Conservation (phyloP, 371 early-diverging fungal species). For the Haplosporangium sp. region DNA sequence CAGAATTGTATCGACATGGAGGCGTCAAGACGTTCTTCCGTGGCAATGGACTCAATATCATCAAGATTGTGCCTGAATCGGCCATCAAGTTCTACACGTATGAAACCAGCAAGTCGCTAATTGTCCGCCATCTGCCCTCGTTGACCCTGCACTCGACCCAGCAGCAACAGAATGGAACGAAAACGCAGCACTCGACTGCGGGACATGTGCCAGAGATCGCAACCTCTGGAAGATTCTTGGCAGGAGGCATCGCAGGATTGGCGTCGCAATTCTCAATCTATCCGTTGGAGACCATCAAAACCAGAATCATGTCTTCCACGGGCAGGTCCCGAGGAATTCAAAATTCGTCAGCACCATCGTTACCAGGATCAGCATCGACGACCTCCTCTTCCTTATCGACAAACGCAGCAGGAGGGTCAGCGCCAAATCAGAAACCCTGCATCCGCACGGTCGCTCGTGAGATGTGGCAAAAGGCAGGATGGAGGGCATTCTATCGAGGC, state of each 20-base stretch:
- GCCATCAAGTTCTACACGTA: slow-evolving; percentile 82
- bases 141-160: slow-evolving; percentile 24
- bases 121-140: slow-evolving; percentile 57
- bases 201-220: slow-evolving; percentile 59
- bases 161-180: background rate
- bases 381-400: slow-evolving; percentile 9
- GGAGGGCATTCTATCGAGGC: slow-evolving; percentile 82
- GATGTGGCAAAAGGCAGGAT: slow-evolving; percentile 70
- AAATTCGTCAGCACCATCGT: background rate
- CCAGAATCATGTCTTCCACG: slow-evolving; percentile 77
- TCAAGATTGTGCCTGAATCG: slow-evolving; percentile 86
- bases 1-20: slow-evolving; percentile 71
- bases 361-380: slow-evolving; percentile 3
- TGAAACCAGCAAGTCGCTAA: slow-evolving; percentile 72
- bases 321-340: slow-evolving; percentile 25
- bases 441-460: slow-evolving; percentile 60
- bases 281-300: slow-evolving; percentile 85
- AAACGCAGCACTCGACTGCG: background rate
- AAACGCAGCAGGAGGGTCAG: background rate
- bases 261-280: slow-evolving; percentile 82
- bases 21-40: slow-evolving; percentile 80
- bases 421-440: slow-evolving; percentile 1
- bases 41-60: slow-evolving; percentile 84
- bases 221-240: slow-evolving; percentile 74
- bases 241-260: slow-evolving; percentile 86